Evolutionary conservation across 176 grass and related monocot genomes (phyloP).

Genomic region (Oryza brachyantha): DNA sequence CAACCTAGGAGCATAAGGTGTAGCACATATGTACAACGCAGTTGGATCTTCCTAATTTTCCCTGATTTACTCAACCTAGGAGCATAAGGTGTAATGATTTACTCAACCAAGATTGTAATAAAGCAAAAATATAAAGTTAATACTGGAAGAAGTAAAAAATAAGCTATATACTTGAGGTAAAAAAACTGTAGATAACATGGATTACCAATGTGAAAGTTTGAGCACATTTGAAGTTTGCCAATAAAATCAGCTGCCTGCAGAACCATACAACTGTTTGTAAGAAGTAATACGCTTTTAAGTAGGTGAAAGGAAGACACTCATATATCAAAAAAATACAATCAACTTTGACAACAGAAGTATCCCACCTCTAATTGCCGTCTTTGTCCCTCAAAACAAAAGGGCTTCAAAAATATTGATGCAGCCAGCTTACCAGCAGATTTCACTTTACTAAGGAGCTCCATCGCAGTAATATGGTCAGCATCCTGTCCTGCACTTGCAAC

Average conservation of each 20-base stretch:
- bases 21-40: background rate
- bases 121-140: conserved; percentile 9
- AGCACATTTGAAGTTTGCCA: conserved; percentile 58
- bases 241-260: conserved; percentile 75
- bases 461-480: conserved; percentile 67
- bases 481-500: conserved; percentile 77
- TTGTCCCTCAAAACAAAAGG: conserved; percentile 93
- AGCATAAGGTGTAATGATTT: background rate
- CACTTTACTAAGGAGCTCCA: conserved; percentile 65
- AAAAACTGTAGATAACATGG: background rate
- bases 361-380: conserved; percentile 76
- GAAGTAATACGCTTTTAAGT: background rate
- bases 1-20: background rate
- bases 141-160: background rate
- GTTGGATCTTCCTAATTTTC: background rate
- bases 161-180: background rate
- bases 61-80: background rate
- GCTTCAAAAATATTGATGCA: conserved; percentile 82
- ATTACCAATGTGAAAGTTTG: conserved; percentile 90
- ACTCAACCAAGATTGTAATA: background rate
- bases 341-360: conserved; percentile 1
- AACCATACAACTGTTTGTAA: conserved; percentile 9
- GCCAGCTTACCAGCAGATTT: conserved; percentile 76
- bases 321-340: conserved; percentile 16
- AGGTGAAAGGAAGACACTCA: background rate